phyloP scores from a whole-genome alignment of 2,329 filamentous ascomycete genomes.

The Sclerotinia subarctica region DNA sequence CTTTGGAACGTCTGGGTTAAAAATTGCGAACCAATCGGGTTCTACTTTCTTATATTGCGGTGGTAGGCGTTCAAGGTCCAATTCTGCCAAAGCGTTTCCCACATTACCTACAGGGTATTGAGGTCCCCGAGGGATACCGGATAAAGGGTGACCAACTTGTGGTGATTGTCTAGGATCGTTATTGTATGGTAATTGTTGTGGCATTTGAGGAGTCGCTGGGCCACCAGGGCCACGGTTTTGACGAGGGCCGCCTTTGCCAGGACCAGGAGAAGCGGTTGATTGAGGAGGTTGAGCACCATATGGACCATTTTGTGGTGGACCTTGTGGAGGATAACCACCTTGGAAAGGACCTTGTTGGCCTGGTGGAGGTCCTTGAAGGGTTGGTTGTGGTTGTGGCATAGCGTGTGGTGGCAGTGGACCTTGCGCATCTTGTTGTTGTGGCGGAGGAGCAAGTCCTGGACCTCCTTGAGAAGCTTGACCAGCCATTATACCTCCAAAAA shows the following conservation, averaged over 20 bases:
- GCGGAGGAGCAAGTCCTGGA: constrained; percentile 74
- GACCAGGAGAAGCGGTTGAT: constrained; percentile 82
- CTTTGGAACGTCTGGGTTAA: constrained; percentile 87
- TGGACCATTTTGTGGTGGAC: constrained; percentile 53
- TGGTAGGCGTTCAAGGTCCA: constrained; percentile 82
- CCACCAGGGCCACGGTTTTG: constrained; percentile 64
- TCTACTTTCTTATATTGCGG: constrained; percentile 85
- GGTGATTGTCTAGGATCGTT: constrained; percentile 79
- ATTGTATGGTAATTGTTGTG: constrained; percentile 81
- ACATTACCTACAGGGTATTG: constrained; percentile 46
- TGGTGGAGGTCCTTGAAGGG: constrained; percentile 48
- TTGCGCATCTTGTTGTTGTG: constrained; percentile 45
- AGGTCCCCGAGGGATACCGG: constrained; percentile 50
- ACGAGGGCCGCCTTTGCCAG: constrained; percentile 61
- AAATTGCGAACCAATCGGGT: constrained; percentile 92
- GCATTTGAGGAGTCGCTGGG: constrained; percentile 89
- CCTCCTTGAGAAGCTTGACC: constrained; percentile 79
- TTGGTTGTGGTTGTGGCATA: constrained; percentile 62
- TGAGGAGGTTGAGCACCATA: constrained; percentile 81
- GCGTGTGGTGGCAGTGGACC: constrained; percentile 19
- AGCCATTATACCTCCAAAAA: constrained; percentile 95
- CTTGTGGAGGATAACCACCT: constrained; percentile 50
- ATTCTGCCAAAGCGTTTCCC: constrained; percentile 74
- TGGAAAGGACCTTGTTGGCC: constrained; percentile 68
- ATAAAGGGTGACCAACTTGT: constrained; percentile 80